Percentiles rank a stretch among this genome's conserved stretches.
Conservation (phyloP, 1,139 yeast genomes). For the Saccharomyces hybrid region DNA sequence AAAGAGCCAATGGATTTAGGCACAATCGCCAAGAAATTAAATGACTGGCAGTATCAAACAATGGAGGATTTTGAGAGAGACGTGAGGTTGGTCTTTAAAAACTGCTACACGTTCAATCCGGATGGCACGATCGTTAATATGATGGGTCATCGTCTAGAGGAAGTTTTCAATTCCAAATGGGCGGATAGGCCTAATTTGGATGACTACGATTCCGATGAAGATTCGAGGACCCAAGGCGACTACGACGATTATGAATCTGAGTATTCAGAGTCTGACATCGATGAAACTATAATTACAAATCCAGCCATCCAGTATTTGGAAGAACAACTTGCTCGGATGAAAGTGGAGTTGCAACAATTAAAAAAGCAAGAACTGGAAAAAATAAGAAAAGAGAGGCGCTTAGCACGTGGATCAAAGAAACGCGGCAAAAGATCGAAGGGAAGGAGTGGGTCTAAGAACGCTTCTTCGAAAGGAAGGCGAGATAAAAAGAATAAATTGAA, state of each 20-base stretch:
- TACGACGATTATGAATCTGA: conserved; percentile 35
- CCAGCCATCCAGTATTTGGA: conserved; percentile 89
- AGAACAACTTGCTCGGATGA: conserved; percentile 79
- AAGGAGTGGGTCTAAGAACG: conserved; percentile 10
- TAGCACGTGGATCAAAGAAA: conserved; percentile 29
- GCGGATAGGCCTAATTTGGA: conserved; percentile 63
- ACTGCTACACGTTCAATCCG: conserved; percentile 90
- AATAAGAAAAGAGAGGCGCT: conserved; percentile 39
- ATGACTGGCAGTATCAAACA: conserved; percentile 80
- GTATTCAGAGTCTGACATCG: conserved; percentile 56
- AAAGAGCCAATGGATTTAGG: conserved; percentile 94
- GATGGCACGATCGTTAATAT: conserved; percentile 91
- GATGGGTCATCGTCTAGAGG: conserved; percentile 91
- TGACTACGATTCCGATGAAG: conserved; percentile 27
- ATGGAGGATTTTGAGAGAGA: conserved; percentile 85
- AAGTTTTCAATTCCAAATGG: conserved; percentile 84
- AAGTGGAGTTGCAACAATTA: conserved; percentile 71
- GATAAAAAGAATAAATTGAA: conserved; percentile 30
- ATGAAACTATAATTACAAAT: conserved; percentile 64
- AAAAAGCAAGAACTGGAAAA: conserved; percentile 66
- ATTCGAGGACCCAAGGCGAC: conserved; percentile 16
- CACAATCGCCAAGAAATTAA: conserved; percentile 71
- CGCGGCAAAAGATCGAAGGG: conserved; percentile 10
- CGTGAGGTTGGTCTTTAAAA: conserved; percentile 71
- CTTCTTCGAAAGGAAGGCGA: conserved; percentile 12